These are phyloP conservation scores for Pyricularia grisea DNA, from an alignment of 2,329 filamentous ascomycete species.

Conservation along the genomic window DNA sequence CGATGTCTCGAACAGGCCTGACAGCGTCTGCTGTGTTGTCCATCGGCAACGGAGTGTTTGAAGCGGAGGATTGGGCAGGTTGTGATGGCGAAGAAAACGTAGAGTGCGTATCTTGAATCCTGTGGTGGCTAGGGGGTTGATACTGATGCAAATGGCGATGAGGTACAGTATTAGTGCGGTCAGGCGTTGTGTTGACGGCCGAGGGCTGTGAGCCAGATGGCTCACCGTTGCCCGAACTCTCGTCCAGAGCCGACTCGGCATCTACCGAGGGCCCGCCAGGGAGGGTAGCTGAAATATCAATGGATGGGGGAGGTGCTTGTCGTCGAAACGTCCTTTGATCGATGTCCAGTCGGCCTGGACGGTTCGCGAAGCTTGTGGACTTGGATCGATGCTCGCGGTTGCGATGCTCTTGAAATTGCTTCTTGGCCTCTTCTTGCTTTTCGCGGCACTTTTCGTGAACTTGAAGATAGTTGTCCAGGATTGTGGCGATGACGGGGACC, in stretches of 20 bases:
- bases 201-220: slow-evolving; percentile 31
- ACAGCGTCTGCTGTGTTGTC: slow-evolving; percentile 46
- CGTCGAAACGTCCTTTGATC: slow-evolving; percentile 50
- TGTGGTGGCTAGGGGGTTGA: slow-evolving; percentile 35
- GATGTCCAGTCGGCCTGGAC: slow-evolving; percentile 41
- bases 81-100: slow-evolving; percentile 39
- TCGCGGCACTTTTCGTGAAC: slow-evolving; percentile 88
- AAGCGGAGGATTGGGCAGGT: slow-evolving; percentile 56
- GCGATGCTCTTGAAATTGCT: slow-evolving; percentile 47
- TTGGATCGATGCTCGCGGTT: slow-evolving; percentile 42
- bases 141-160: slow-evolving; percentile 22
- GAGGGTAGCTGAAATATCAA: slow-evolving; percentile 61
- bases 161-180: slow-evolving; percentile 51
- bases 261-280: slow-evolving; percentile 31
- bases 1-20: slow-evolving; percentile 69
- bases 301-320: slow-evolving; percentile 74
- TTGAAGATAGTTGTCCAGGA: slow-evolving; percentile 96
- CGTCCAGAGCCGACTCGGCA: slow-evolving; percentile 36
- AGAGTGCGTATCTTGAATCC: slow-evolving; percentile 39
- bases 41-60: slow-evolving; percentile 51
- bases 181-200: slow-evolving; percentile 59
- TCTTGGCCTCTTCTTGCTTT: slow-evolving; percentile 76
- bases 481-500: slow-evolving; percentile 97
- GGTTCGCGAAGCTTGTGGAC: slow-evolving; percentile 42
- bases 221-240: slow-evolving; percentile 45